Base-by-base conservation (phyloP, 2,329 filamentous ascomycete genomes). In the Talaromyces piceae region DNA sequence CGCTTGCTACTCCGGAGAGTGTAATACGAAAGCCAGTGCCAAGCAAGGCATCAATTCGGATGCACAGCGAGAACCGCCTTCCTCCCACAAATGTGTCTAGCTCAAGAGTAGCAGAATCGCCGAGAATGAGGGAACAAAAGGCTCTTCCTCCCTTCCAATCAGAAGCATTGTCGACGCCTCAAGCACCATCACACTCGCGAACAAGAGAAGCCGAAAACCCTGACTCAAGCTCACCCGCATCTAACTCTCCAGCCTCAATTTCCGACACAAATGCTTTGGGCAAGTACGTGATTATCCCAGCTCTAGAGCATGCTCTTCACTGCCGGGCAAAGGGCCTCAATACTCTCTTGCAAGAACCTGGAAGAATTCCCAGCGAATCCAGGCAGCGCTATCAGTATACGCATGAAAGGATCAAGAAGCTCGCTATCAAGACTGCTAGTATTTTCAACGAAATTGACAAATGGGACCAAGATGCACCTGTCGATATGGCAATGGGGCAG, bases 401-500 rank as follows among this genome's bases (percentile, higher is more conserved):
- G 1, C 91, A 97, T 62, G 90, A 95, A 53, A 86, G 87, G 67
- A 78, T 97, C 39, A 80, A 86, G 57, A 82, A 84, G 63, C 76
- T 95, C 25, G 88, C 95, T 11, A 84, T 84, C 57, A 94, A 95
- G 65, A 78, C 94, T 26, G 86, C 85, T 2, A 82, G 87, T 54
- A 77, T 91, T 22, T 95, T 95, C 69, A 86, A 85, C 63, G 90
- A 95, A 66, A 89, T 98, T 62, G 91, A 98, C 67, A 80, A 86
- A 56, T 87, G 84, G 69, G 93, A 98, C 69, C 86, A 86, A 66
- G 81, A 84, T 41, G 87, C 89, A 59, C 88, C 90, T 5, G 89
- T 97, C 9, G 89, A 90, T 1, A 96, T 97, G 91, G 91, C 90
- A 0, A 84, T 88, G 41, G 91, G 91, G 23, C 90, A 95, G 2